These are phyloP conservation scores for Naematelia encephala DNA, from an alignment of 768 basidiomycete species.

Conservation along the genomic window DNA sequence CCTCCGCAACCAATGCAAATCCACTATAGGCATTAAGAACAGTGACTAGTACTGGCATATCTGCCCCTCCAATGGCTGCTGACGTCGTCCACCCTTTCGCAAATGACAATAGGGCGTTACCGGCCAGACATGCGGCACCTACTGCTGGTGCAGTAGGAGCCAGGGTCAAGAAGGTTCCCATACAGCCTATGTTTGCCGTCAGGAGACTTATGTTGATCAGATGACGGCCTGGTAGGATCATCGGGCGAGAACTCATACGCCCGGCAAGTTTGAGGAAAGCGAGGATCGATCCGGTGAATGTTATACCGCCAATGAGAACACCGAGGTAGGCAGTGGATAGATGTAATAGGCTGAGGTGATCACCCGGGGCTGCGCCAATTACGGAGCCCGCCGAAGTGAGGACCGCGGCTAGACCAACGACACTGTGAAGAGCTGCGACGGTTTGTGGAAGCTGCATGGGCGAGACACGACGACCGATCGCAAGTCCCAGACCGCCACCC, in stretches of 20 bases:
- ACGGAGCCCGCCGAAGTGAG: conserved; percentile 81
- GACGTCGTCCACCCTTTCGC: conserved; percentile 78
- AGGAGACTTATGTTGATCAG: conserved; percentile 69
- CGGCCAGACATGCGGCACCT: conserved; percentile 73
- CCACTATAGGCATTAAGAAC: conserved; percentile 88
- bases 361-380: conserved; percentile 56
- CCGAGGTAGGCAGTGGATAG: conserved; percentile 81
- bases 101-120: conserved; percentile 73
- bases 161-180: conserved; percentile 72
- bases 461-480: conserved; percentile 77
- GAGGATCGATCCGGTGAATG: conserved; percentile 70
- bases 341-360: conserved; percentile 67
- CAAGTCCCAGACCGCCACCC: conserved; percentile 67
- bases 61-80: conserved; percentile 86
- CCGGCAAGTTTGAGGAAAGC: conserved; percentile 85
- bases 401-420: conserved; percentile 85
- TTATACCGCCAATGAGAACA: conserved; percentile 79
- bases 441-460: conserved; percentile 85
- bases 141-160: conserved; percentile 67
- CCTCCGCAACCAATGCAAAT: conserved; percentile 86
- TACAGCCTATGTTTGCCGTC: conserved; percentile 65
- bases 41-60: conserved; percentile 91
- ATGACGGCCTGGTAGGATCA: conserved; percentile 72
- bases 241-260: conserved; percentile 70
- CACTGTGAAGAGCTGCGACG: conserved; percentile 76